phyloP scores from a whole-genome alignment of 1,284 basidiomycete genomes.

The Gomphus bonarii region DNA sequence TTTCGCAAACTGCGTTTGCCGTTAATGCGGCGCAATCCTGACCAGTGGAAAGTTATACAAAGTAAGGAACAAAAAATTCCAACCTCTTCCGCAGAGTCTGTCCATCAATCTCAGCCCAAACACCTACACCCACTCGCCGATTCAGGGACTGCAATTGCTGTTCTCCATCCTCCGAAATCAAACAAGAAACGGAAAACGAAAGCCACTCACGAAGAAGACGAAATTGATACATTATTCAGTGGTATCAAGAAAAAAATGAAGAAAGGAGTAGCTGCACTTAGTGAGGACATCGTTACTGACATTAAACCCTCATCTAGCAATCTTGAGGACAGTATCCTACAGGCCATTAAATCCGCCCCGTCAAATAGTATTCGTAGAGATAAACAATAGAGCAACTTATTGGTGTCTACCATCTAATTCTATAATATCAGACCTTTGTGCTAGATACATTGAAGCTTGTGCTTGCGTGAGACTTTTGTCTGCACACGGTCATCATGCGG shows the following conservation, averaged over 20 bases:
- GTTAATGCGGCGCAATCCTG: conserved; percentile 65
- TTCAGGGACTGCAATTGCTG: neutral
- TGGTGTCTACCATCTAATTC: neutral
- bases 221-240: conserved; percentile 65
- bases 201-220: conserved; percentile 31
- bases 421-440: no score
- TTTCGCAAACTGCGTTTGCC: conserved; percentile 69
- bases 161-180: neutral
- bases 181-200: conserved; percentile 10
- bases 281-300: neutral
- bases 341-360: conserved; percentile 8
- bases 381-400: neutral
- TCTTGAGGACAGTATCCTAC: neutral
- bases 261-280: conserved; percentile 27
- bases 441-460: no score
- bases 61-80: conserved; percentile 20
- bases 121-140: neutral
- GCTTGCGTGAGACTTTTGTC: neutral
- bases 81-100: neutral
- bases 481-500: neutral
- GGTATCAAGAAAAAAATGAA: conserved; percentile 46
- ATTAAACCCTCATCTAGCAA: neutral
- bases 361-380: neutral
- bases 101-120: neutral
- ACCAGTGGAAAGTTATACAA: conserved; percentile 70